phyloP scores from a whole-genome alignment of 352 stramenopile species.

The Globisporangium radiosum region DNA sequence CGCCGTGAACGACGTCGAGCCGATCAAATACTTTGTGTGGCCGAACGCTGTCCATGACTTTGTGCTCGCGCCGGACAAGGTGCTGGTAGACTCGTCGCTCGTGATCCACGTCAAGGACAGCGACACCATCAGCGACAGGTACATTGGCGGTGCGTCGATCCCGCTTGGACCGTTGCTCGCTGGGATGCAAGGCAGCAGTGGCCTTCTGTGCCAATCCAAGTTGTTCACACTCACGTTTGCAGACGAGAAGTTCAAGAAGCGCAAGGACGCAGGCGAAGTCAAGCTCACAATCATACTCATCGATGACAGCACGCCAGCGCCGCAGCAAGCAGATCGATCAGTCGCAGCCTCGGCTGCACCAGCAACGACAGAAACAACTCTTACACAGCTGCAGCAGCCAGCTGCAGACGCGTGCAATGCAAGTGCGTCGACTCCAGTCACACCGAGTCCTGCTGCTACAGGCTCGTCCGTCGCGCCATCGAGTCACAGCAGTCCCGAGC shows the following conservation, averaged over 20 bases:
- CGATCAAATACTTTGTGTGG: conserved; percentile 38
- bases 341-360: background rate
- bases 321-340: background rate
- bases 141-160: conserved; percentile 38
- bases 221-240: conserved; percentile 34
- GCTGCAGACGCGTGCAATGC: background rate
- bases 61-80: conserved; percentile 14
- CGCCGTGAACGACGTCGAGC: conserved; percentile 34
- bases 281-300: conserved; percentile 38
- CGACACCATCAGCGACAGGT: conserved; percentile 36
- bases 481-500: too few relatives aligned
- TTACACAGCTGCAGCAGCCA: background rate
- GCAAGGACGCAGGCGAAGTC: conserved; percentile 24
- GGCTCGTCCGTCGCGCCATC: too few relatives aligned
- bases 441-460: background rate
- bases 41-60: conserved; percentile 35
- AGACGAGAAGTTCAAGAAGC: conserved; percentile 42
- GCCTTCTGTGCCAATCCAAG: conserved; percentile 21
- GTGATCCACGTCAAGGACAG: conserved; percentile 43
- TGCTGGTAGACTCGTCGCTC: conserved; percentile 13
- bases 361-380: background rate
- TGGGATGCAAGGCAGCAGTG: conserved; percentile 3
- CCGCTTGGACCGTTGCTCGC: conserved; percentile 17
- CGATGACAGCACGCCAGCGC: conserved; percentile 3
- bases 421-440: background rate